These are phyloP conservation scores for Schizosaccharomyces versatilis DNA, from an alignment of 1,139 yeast species.

Conservation along the genomic window DNA sequence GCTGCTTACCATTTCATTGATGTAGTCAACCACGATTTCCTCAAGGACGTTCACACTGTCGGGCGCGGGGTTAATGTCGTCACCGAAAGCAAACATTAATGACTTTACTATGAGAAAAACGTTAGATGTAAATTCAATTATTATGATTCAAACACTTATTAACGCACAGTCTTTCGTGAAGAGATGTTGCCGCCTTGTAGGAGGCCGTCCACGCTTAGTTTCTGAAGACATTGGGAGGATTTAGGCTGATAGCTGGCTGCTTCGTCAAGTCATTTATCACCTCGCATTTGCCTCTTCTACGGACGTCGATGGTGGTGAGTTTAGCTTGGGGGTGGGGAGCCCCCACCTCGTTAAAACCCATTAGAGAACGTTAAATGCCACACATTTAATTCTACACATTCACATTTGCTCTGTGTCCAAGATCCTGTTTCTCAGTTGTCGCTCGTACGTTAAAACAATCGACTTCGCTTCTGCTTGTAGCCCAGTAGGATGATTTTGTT, in stretches of 20 bases:
- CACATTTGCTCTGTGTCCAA: no score
- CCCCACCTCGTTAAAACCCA: no score
- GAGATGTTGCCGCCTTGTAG: slow-evolving; percentile 16
- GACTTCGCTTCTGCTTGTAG: no score
- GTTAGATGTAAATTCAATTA: background rate
- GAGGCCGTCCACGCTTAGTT: background rate
- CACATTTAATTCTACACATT: no score
- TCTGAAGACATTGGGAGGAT: background rate
- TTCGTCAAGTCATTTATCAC: background rate
- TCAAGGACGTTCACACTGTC: slow-evolving; percentile 63
- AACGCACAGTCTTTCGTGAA: slow-evolving; percentile 21
- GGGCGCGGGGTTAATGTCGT: slow-evolving; percentile 52
- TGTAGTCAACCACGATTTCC: slow-evolving; percentile 58
- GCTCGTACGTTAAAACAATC: no score
- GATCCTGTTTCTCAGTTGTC: no score
- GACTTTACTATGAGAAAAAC: slow-evolving; percentile 28
- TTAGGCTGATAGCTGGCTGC: background rate
- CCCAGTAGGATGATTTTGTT: no score
- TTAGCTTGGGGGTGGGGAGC: slow-evolving; percentile 1
- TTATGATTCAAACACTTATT: background rate
- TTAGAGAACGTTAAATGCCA: no score
- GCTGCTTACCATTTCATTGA: slow-evolving; percentile 33
- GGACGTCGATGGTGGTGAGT: background rate
- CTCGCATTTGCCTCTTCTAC: background rate
- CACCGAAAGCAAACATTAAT: slow-evolving; percentile 68